Percentiles rank a stretch among this genome's conserved stretches.
Conservation (phyloP, 768 basidiomycete species). For the Auriculariales sp. region DNA sequence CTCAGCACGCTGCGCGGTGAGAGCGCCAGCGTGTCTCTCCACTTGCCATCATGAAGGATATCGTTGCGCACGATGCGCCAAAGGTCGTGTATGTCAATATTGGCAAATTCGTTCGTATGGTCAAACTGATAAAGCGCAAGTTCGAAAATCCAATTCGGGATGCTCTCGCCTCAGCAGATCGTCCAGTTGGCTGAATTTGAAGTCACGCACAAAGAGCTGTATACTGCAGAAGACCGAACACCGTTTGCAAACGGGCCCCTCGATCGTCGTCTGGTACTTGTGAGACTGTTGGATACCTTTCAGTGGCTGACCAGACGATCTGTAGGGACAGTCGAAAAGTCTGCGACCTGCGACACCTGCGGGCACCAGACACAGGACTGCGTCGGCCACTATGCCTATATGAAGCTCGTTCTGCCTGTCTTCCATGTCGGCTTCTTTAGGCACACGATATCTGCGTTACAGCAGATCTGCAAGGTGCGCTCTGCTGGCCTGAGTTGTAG, state of each 20-base stretch:
- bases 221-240: slow-evolving; percentile 66
- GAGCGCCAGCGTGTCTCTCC: neutral
- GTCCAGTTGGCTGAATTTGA: slow-evolving; percentile 95
- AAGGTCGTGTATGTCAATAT: slow-evolving; percentile 55
- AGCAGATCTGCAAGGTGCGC: slow-evolving; percentile 88
- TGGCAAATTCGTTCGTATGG: neutral
- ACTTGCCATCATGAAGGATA: slow-evolving; percentile 50
- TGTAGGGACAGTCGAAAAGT: slow-evolving; percentile 92
- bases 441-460: slow-evolving; percentile 83
- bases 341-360: slow-evolving; percentile 86
- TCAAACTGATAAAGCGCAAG: slow-evolving; percentile 26
- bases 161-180: slow-evolving; percentile 87
- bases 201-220: slow-evolving; percentile 84
- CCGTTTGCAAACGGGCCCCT: slow-evolving; percentile 88
- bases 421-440: slow-evolving; percentile 99
- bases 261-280: slow-evolving; percentile 77
- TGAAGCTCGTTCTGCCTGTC: slow-evolving; percentile 90
- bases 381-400: slow-evolving; percentile 97
- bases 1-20: too few relatives aligned
- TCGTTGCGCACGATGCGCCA: slow-evolving; percentile 62
- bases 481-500: neutral
- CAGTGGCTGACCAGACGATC: too few relatives aligned
- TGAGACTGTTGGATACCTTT: too few relatives aligned
- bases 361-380: slow-evolving; percentile 85
- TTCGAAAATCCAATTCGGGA: slow-evolving; percentile 91